phyloP scores from a whole-genome alignment of 495 filamentous ascomycete species.

The Viridothelium virens region DNA sequence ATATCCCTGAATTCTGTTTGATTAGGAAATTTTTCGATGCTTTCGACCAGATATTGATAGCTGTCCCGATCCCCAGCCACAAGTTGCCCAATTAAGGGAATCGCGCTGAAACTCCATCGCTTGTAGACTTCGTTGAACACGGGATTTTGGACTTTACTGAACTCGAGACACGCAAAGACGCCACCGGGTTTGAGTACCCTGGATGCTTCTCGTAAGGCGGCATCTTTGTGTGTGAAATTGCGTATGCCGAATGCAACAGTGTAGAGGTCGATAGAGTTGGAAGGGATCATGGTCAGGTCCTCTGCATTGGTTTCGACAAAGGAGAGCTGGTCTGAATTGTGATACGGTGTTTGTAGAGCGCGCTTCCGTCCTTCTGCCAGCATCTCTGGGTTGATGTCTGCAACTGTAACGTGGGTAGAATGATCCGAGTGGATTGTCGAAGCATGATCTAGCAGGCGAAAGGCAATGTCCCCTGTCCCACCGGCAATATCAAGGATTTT shows the following conservation, averaged over 20 bases:
- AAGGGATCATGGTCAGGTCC: constrained; percentile 55
- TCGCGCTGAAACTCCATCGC: constrained; percentile 89
- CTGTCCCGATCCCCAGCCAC: constrained; percentile 91
- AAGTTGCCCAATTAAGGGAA: constrained; percentile 89
- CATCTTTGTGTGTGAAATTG: constrained; percentile 84
- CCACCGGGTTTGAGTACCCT: constrained; percentile 90
- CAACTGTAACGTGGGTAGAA: constrained; percentile 72
- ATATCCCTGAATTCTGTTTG: constrained; percentile 78
- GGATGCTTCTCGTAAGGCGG: constrained; percentile 70
- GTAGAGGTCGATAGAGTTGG: constrained; percentile 73
- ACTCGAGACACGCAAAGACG: constrained; percentile 95
- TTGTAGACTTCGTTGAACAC: constrained; percentile 84
- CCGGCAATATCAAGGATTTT: constrained; percentile 95
- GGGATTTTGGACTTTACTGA: constrained; percentile 67
- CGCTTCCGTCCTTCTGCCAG: constrained; percentile 78
- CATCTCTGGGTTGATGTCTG: constrained; percentile 95
- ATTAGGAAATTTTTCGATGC: constrained; percentile 85
- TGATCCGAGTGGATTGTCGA: constrained; percentile 74
- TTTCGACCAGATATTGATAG: constrained; percentile 98
- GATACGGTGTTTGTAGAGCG: constrained; percentile 52
- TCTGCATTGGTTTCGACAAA: constrained; percentile 94
- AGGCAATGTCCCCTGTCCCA: constrained; percentile 95
- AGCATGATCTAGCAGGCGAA: constrained; percentile 88
- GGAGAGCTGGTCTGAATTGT: constrained; percentile 48
- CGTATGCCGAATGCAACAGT: constrained; percentile 97